phyloP scores from a whole-genome alignment of 129 eudicot genomes.

The Chrysanthemum makinoi region DNA sequence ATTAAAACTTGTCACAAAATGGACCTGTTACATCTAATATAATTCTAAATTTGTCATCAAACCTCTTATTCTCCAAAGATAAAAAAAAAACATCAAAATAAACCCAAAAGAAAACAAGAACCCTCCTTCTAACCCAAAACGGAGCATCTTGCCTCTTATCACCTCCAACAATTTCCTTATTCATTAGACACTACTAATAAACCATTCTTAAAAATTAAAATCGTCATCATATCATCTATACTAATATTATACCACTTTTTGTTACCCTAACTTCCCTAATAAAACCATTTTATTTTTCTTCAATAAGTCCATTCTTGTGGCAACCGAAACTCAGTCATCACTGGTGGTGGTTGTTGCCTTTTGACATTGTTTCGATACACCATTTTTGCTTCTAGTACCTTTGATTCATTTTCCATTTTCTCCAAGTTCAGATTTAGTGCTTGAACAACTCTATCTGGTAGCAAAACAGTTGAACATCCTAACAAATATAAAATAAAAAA shows the following conservation, averaged over 20 bases:
- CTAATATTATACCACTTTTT: constrained; percentile 4
- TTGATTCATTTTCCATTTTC: constrained; percentile 35
- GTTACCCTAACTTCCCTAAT: constrained; percentile 4
- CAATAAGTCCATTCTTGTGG: constrained; percentile 95
- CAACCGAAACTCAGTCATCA: constrained; percentile 48
- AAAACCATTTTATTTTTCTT: not conserved
- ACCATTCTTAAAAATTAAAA: not conserved
- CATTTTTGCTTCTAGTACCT: constrained; percentile 34
- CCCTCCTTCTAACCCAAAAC: constrained; percentile 39
- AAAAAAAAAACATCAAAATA: not conserved
- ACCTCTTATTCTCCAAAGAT: not conserved
- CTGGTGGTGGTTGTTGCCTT: constrained; percentile 27
- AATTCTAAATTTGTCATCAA: not conserved
- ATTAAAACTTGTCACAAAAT: constrained; percentile 19
- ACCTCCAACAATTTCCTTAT: constrained; percentile 23
- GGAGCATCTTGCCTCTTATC: constrained; percentile 21
- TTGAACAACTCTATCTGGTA: constrained; percentile 77
- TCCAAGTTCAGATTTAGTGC: constrained; percentile 64
- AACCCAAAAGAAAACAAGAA: constrained; percentile 14
- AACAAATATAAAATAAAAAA: constrained; percentile 3
- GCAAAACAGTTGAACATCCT: constrained; percentile 64
- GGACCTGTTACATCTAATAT: not conserved
- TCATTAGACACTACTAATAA: constrained; percentile 25
- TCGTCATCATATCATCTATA: constrained; percentile 10
- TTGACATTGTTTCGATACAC: constrained; percentile 34